Conservation (phyloP, 768 basidiomycete genomes). For the Nevesoporus exiguus region DNA sequence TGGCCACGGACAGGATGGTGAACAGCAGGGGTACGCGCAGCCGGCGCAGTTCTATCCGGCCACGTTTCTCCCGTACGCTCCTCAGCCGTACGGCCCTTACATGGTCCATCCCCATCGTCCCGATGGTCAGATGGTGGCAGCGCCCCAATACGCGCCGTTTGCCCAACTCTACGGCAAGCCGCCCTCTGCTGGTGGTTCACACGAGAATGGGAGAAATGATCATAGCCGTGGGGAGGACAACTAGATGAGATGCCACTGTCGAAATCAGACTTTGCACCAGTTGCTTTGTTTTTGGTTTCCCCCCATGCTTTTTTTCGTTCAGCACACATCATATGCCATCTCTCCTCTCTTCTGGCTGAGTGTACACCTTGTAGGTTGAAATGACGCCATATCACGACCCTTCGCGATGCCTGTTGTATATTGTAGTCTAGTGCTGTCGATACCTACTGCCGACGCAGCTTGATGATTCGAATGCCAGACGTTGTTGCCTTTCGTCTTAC, state of each 20-base stretch:
- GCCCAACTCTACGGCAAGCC: conserved; percentile 39
- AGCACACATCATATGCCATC: conserved; percentile 17
- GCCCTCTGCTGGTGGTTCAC: conserved; percentile 32
- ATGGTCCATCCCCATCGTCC: conserved; percentile 43
- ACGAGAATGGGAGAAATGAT: conserved; percentile 28
- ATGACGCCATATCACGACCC: conserved; percentile 19
- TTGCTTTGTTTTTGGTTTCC: conserved; percentile 18
- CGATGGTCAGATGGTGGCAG: conserved; percentile 37
- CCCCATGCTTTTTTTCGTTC: conserved; percentile 13
- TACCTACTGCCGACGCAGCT: conserved; percentile 26
- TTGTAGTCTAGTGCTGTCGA: conserved; percentile 30
- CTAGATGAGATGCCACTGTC: conserved; percentile 24
- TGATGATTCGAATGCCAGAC: conserved; percentile 18
- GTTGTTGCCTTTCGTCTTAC: conserved; percentile 19
- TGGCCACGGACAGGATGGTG: conserved; percentile 41
- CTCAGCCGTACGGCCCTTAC: conserved; percentile 49
- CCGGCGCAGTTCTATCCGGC: conserved; percentile 45
- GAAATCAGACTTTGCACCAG: conserved; percentile 11
- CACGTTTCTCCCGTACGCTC: conserved; percentile 45
- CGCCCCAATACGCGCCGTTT: conserved; percentile 39
- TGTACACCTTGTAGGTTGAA: conserved; percentile 30
- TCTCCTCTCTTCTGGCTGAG: conserved; percentile 6
- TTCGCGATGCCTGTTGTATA: conserved; percentile 24
- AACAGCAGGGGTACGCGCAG: conserved; percentile 39
- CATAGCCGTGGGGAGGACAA: conserved; percentile 32